phyloP scores from a whole-genome alignment of 2,329 filamentous ascomycete genomes.

The Clonostachys solani region DNA sequence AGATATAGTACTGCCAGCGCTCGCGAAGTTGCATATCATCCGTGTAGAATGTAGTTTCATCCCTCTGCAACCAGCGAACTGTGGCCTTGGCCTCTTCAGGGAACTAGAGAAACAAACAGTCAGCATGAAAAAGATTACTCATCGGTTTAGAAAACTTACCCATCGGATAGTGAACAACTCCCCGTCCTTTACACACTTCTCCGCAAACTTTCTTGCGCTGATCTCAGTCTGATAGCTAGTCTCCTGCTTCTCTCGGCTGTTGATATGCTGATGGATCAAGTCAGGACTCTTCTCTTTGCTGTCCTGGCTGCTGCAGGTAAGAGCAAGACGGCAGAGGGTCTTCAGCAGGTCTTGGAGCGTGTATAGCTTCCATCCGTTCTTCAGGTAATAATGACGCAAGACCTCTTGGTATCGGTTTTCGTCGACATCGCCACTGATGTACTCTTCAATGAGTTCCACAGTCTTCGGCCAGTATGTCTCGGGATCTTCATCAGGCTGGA shows the following conservation, averaged over 20 bases:
- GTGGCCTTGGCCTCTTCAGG: slow-evolving; percentile 65
- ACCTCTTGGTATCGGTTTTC: slow-evolving; percentile 83
- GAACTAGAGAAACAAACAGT: slow-evolving; percentile 36
- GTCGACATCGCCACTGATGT: slow-evolving; percentile 77
- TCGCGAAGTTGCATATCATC: slow-evolving; percentile 82
- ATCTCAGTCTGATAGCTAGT: slow-evolving; percentile 90
- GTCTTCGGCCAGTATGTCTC: slow-evolving; percentile 83
- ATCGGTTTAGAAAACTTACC: slow-evolving; percentile 53
- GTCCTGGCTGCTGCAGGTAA: slow-evolving; percentile 80
- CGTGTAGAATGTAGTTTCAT: slow-evolving; percentile 76
- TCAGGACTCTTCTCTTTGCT: slow-evolving; percentile 91
- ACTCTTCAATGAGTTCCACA: slow-evolving; percentile 80
- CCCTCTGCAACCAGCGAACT: slow-evolving; percentile 65
- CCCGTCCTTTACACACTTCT: slow-evolving; percentile 88
- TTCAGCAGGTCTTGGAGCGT: slow-evolving; percentile 85
- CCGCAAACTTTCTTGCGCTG: slow-evolving; percentile 84
- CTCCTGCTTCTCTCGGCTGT: slow-evolving; percentile 74
- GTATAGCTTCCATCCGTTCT: slow-evolving; percentile 89
- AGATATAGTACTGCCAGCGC: slow-evolving; percentile 93
- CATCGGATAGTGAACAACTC: slow-evolving; percentile 88
- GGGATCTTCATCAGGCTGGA: slow-evolving; percentile 54
- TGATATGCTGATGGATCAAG: slow-evolving; percentile 81
- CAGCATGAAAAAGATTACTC: background rate
- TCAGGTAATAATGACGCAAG: slow-evolving; percentile 85
- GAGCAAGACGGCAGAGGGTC: slow-evolving; percentile 74